Conservation (phyloP, 2,329 filamentous ascomycete species). For the Annulohypoxylon truncatum region DNA sequence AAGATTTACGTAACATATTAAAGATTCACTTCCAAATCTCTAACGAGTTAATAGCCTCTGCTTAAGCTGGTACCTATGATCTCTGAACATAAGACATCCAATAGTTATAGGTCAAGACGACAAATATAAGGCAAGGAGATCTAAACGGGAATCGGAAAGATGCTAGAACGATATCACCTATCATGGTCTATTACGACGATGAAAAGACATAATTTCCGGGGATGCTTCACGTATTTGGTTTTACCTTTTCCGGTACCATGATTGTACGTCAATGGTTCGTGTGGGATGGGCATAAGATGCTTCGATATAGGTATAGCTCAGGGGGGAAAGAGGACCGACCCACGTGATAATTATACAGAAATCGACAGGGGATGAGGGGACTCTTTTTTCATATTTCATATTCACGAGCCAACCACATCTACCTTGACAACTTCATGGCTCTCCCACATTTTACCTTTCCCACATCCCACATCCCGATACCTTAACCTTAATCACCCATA, state of each 20-base stretch:
- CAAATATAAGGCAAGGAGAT: background rate
- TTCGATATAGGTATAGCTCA: conserved; percentile 35
- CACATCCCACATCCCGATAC: background rate
- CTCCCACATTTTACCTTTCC: background rate
- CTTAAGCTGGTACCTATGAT: background rate
- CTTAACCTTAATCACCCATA: background rate
- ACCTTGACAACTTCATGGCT: conserved; percentile 19
- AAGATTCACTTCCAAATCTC: background rate
- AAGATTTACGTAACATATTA: conserved; percentile 8
- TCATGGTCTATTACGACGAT: background rate
- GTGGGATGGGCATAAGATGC: conserved; percentile 23
- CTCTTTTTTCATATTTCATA: conserved; percentile 36
- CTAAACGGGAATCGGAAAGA: background rate
- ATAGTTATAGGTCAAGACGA: too few relatives aligned
- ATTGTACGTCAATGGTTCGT: conserved; percentile 25
- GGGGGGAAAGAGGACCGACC: conserved; percentile 19
- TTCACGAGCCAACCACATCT: conserved; percentile 30
- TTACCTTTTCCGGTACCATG: conserved; percentile 24
- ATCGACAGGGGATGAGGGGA: conserved; percentile 2
- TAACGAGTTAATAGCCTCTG: background rate
- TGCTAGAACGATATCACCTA: background rate
- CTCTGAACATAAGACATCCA: background rate
- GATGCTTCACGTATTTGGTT: conserved; percentile 7
- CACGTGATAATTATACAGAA: conserved; percentile 24
- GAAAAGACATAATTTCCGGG: background rate